phyloP scores from a whole-genome alignment of 169 alveolate genomes.

The Sarcocystis neurona region DNA sequence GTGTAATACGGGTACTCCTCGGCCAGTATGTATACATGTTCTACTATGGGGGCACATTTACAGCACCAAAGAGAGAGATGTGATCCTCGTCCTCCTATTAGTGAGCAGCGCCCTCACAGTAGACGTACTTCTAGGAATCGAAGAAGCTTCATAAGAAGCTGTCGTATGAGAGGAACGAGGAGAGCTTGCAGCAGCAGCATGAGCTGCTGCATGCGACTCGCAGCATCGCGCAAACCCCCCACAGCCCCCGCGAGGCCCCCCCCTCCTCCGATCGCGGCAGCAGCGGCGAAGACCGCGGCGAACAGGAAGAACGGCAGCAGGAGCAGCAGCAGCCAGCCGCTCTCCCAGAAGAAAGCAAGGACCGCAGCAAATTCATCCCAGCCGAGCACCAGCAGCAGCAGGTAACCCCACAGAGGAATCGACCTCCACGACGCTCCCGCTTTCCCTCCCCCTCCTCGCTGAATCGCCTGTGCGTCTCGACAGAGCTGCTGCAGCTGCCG shows the following conservation, averaged over 20 bases:
- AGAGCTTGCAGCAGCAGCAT: background rate
- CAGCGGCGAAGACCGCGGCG: conserved; percentile 18
- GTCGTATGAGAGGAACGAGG: background rate
- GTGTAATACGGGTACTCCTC: background rate
- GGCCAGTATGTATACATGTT: background rate
- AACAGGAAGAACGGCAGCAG: background rate
- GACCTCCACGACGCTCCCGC: conserved; percentile 43
- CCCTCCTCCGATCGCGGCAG: too few relatives aligned
- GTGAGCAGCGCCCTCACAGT: background rate
- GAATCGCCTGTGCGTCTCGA: conserved; percentile 57
- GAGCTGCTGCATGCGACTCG: background rate
- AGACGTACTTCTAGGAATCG: background rate
- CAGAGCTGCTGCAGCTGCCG: conserved; percentile 54
- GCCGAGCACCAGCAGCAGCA: conserved; percentile 46
- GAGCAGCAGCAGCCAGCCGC: conserved; percentile 36
- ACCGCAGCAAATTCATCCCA: conserved; percentile 43
- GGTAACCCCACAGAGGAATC: conserved; percentile 58
- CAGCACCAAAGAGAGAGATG: too few relatives aligned
- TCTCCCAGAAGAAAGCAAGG: conserved; percentile 4
- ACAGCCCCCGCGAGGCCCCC: too few relatives aligned
- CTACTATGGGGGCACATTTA: background rate
- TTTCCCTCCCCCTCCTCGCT: conserved; percentile 45
- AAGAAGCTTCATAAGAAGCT: background rate
- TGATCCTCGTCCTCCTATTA: background rate
- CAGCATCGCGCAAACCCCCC: too few relatives aligned